phyloP scores from a whole-genome alignment of 2,329 filamentous ascomycete genomes.

The Paracoccidioides lutzii region DNA sequence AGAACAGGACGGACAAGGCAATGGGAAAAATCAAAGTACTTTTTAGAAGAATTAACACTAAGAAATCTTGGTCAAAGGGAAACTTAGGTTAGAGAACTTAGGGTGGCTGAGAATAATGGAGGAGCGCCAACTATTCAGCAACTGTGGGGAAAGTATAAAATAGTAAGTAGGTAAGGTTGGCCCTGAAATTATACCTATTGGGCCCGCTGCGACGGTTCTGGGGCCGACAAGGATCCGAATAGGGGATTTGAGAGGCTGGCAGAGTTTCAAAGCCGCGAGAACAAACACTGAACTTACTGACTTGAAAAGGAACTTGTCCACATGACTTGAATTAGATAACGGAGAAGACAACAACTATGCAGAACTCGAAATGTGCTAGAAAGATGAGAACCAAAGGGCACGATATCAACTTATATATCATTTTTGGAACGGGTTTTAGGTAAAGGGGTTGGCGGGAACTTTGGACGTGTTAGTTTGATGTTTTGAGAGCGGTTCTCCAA shows the following conservation, averaged over 20 bases:
- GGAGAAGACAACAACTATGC: neutral
- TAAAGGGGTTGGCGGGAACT: neutral
- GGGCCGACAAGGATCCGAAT: constrained; percentile 1
- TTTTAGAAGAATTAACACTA: neutral
- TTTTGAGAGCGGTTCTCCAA: neutral
- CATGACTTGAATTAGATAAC: neutral
- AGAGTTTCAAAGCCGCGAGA: neutral
- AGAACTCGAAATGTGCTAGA: neutral
- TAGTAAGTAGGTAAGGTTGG: neutral
- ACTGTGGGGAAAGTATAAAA: neutral
- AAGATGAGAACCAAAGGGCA: neutral
- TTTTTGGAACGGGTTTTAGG: neutral
- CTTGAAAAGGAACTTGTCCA: neutral
- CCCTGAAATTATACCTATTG: constrained; percentile 1
- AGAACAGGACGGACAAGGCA: neutral
- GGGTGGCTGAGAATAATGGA: too few relatives aligned
- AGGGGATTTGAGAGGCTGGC: neutral
- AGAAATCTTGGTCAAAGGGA: neutral
- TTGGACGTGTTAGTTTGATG: neutral
- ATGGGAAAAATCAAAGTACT: too few relatives aligned
- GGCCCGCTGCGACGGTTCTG: constrained; percentile 4
- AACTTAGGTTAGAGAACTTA: neutral
- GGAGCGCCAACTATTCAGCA: too few relatives aligned
- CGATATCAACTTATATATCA: neutral
- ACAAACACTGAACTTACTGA: neutral